Conservation (phyloP, 768 basidiomycete species). For the Boletales sp. region DNA sequence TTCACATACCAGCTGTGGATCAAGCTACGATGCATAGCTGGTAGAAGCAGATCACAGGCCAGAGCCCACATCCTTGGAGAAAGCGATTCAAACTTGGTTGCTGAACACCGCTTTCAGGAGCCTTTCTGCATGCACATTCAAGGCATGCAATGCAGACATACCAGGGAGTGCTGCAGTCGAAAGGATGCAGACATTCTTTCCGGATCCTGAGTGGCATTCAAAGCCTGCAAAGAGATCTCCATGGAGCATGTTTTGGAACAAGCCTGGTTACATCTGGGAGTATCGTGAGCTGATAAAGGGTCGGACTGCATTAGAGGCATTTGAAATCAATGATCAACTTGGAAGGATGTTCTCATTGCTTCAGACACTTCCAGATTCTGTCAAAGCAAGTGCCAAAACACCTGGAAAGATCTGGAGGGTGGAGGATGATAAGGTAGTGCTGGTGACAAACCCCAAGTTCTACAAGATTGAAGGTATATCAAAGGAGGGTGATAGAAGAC, state of each 20-base stretch:
- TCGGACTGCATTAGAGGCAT: background rate
- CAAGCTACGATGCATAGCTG: background rate
- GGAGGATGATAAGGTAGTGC: background rate
- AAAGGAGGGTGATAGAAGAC: background rate
- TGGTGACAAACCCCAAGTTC: background rate
- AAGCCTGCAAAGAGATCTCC: background rate
- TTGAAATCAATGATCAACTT: background rate
- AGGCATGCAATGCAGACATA: conserved; percentile 7
- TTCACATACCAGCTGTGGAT: conserved; percentile 13
- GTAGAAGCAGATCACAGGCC: background rate
- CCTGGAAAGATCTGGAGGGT: background rate
- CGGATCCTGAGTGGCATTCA: no score
- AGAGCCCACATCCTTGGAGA: background rate
- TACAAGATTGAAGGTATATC: background rate
- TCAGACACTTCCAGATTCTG: background rate
- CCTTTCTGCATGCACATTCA: background rate
- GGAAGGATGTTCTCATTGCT: background rate
- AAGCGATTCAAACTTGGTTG: conserved; percentile 5
- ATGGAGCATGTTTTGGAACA: background rate
- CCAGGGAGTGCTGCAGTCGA: no score
- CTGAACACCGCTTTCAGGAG: background rate
- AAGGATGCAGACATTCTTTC: no score
- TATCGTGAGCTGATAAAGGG: conserved; percentile 4
- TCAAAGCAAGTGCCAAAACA: background rate
- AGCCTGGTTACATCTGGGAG: conserved; percentile 4